A percentile compares a stretch with the other conserved stretches of the same genome.
phyloP scores from a whole-genome alignment of 1,139 yeast species.

The Arxiozyma heterogenica region DNA sequence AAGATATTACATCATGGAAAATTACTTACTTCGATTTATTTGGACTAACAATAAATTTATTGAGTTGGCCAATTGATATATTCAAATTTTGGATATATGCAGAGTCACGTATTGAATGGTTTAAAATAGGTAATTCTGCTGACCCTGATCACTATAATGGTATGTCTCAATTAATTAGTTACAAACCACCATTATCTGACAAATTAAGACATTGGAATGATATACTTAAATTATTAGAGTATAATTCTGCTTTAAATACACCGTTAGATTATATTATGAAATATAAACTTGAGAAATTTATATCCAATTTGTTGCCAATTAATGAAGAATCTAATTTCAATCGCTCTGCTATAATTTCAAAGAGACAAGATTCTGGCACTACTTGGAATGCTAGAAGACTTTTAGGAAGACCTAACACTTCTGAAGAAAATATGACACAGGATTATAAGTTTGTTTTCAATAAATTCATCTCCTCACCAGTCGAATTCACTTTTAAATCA shows the following conservation, averaged over 20 bases:
- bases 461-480: conserved; percentile 18
- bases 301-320: conserved; percentile 26
- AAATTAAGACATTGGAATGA: conserved; percentile 27
- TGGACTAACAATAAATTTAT: conserved; percentile 13
- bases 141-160: conserved; percentile 14
- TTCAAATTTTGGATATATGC: conserved; percentile 24
- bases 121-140: conserved; percentile 16
- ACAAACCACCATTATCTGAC: conserved; percentile 26
- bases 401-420: conserved; percentile 8
- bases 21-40: conserved; percentile 21
- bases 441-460: conserved; percentile 20
- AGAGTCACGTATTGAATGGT: conserved; percentile 26
- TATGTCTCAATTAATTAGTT: conserved; percentile 21
- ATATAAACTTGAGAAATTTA: conserved; percentile 22
- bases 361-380: conserved; percentile 14
- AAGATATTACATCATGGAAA: conserved; percentile 13
- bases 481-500: conserved; percentile 18
- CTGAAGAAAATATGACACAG: conserved; percentile 16
- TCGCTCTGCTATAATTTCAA: conserved; percentile 20
- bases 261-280: conserved; percentile 21
- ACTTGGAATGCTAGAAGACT: conserved; percentile 17
- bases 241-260: conserved; percentile 19
- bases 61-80: conserved; percentile 22
- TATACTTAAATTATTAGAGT: conserved; percentile 12
- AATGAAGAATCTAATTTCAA: conserved; percentile 29